phyloP scores from a whole-genome alignment of 352 stramenopile species.

The Phytophthora multivora region DNA sequence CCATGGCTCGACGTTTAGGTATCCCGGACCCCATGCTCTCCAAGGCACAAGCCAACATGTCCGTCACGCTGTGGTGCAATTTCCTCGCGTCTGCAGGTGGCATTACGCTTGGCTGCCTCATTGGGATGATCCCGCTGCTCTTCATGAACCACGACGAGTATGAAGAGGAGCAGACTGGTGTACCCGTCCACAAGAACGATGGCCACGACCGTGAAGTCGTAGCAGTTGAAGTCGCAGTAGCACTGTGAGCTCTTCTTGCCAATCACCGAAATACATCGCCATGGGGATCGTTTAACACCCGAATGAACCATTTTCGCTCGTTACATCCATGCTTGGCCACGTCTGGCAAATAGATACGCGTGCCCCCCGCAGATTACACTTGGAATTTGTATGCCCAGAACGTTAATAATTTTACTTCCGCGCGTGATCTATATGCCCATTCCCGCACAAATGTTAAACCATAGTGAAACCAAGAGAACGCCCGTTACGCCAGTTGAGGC shows the following conservation, averaged over 20 bases:
- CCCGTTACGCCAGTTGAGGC: slow-evolving; percentile 15
- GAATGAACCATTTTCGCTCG: slow-evolving; percentile 19
- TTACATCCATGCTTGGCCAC: not conserved
- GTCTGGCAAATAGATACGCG: slow-evolving; percentile 24
- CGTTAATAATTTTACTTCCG: slow-evolving; percentile 23
- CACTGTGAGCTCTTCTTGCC: not conserved
- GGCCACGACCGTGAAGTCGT: not conserved
- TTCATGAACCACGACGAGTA: slow-evolving; percentile 84
- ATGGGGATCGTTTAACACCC: slow-evolving; percentile 3
- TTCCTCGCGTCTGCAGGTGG: slow-evolving; percentile 81
- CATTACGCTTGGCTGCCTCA: slow-evolving; percentile 88
- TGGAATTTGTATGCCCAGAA: slow-evolving; percentile 20
- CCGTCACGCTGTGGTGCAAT: slow-evolving; percentile 74
- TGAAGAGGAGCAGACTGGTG: slow-evolving; percentile 52
- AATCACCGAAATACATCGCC: slow-evolving; percentile 8
- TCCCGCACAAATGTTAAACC: slow-evolving; percentile 19
- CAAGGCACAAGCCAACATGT: slow-evolving; percentile 77
- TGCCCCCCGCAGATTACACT: slow-evolving; percentile 11
- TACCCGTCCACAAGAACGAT: slow-evolving; percentile 27
- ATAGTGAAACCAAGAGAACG: slow-evolving; percentile 27
- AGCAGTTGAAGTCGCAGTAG: not conserved
- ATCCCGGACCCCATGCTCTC: slow-evolving; percentile 80
- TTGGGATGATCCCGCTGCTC: slow-evolving; percentile 91
- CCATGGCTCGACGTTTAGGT: slow-evolving; percentile 63
- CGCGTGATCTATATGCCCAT: slow-evolving; percentile 27